Evolutionary conservation across 108 stramenopile species (phyloP).

Genomic region (Pseudonitzschia pungens): DNA sequence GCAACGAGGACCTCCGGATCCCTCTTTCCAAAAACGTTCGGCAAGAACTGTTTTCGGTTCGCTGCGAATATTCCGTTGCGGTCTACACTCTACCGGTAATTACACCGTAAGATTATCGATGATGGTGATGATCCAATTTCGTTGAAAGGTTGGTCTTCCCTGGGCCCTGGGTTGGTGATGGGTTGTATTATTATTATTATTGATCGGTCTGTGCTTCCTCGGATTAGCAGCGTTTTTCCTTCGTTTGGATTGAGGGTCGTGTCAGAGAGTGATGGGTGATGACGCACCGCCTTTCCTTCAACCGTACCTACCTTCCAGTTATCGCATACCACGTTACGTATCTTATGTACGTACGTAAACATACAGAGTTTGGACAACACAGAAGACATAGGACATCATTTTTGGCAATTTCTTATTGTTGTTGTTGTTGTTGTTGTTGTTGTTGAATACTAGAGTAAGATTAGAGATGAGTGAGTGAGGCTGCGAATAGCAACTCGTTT

Average conservation of each 20-base stretch:
- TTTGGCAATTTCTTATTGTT: too few species aligned
- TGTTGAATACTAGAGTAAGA: too few species aligned
- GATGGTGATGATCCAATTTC: not conserved
- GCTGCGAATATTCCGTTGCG: not conserved
- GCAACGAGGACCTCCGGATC: not conserved
- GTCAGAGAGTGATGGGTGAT: not conserved
- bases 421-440: too few species aligned
- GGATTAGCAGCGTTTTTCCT: not conserved
- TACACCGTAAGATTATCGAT: too few species aligned
- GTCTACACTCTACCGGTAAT: too few species aligned
- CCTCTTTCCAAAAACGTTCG: not conserved
- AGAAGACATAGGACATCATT: too few species aligned
- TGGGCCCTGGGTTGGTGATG: not conserved
- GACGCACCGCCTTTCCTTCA: not conserved
- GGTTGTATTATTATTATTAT: too few species aligned
- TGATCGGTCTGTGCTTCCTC: too few species aligned
- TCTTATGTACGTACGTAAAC: not conserved
- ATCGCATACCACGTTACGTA: not conserved
- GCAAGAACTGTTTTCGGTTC: not conserved
- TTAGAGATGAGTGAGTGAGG: too few species aligned
- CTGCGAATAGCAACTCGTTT: too few species aligned
- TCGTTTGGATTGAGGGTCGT: not conserved
- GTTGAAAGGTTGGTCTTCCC: not conserved
- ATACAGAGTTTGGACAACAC: too few species aligned
- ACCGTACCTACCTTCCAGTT: not conserved